Conservation (phyloP, 2,329 filamentous ascomycete genomes). For the Aspergillus sp. region DNA sequence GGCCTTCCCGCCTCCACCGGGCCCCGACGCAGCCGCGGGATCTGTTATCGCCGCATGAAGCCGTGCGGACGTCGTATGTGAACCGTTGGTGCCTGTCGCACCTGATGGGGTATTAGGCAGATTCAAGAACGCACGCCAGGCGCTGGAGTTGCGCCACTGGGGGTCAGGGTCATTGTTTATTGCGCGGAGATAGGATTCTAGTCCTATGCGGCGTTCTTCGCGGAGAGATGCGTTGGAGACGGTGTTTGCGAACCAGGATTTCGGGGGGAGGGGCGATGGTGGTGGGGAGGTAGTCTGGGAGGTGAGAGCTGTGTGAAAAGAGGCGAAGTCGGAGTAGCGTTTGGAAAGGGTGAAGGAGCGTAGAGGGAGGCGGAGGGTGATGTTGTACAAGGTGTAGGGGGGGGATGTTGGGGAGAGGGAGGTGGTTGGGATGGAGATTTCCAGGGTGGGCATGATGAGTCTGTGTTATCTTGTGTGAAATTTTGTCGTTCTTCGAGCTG, state of each 20-base stretch:
- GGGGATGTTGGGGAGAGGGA: slow-evolving; percentile 43
- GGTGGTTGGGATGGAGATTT: slow-evolving; percentile 46
- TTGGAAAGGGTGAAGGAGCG: slow-evolving; percentile 54
- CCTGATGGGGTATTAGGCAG: slow-evolving; percentile 41
- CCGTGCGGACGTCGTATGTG: slow-evolving; percentile 26
- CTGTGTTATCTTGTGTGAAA: neutral
- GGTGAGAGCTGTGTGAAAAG: slow-evolving; percentile 48
- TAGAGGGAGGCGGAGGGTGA: slow-evolving; percentile 55
- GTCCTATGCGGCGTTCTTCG: slow-evolving; percentile 49
- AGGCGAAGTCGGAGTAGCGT: slow-evolving; percentile 58
- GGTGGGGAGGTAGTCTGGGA: slow-evolving; percentile 47
- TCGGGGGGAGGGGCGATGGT: slow-evolving; percentile 49
- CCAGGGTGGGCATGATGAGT: slow-evolving; percentile 34
- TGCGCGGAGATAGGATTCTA: slow-evolving; percentile 53
- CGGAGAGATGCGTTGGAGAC: slow-evolving; percentile 50
- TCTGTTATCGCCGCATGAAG: slow-evolving; percentile 40
- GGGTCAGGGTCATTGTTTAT: slow-evolving; percentile 52
- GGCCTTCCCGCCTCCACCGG: slow-evolving; percentile 12
- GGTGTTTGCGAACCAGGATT: slow-evolving; percentile 56
- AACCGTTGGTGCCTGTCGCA: slow-evolving; percentile 16
- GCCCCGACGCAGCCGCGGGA: slow-evolving; percentile 21
- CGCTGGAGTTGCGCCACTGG: slow-evolving; percentile 51
- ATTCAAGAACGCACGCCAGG: slow-evolving; percentile 54
- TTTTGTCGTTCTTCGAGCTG: no score
- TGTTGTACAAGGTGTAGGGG: slow-evolving; percentile 55